Percentiles rank a stretch among this genome's conserved stretches.
phyloP scores from a whole-genome alignment of 768 basidiomycete genomes.

The Phylloporus arenicola region DNA sequence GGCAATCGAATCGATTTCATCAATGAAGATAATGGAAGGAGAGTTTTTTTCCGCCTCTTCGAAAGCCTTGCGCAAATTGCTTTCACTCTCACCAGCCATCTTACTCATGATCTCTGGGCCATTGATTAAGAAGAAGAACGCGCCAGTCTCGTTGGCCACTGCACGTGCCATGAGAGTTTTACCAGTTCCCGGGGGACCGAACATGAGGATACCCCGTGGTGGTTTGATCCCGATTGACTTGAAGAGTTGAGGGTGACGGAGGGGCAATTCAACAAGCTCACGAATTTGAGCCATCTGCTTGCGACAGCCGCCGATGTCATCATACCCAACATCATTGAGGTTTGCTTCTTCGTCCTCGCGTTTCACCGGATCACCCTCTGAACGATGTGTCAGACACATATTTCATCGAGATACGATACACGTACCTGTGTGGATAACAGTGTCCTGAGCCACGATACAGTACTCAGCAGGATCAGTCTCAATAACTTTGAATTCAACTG shows the following conservation, averaged over 20 bases:
- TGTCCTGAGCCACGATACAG: slow-evolving; percentile 99
- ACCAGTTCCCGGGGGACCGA: slow-evolving; percentile 97
- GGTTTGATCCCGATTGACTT: slow-evolving; percentile 99
- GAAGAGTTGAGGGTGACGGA: slow-evolving; percentile 98
- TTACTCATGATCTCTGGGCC: slow-evolving; percentile 99
- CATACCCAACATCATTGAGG: slow-evolving; percentile 95
- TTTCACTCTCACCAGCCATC: slow-evolving; percentile 99
- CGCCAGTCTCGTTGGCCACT: slow-evolving; percentile 98
- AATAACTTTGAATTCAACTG: slow-evolving; percentile 98
- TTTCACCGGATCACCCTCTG: slow-evolving; percentile 98
- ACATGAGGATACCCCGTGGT: slow-evolving; percentile 98
- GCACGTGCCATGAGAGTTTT: slow-evolving; percentile 99
- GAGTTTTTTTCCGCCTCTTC: slow-evolving; percentile 99
- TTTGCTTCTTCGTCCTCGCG: slow-evolving; percentile 98
- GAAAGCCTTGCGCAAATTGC: slow-evolving; percentile 95
- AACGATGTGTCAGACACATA: slow-evolving; percentile 7
- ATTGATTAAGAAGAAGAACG: slow-evolving; percentile 99
- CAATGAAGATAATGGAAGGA: slow-evolving; percentile 99
- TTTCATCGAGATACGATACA: not conserved
- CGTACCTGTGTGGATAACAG: slow-evolving; percentile 87
- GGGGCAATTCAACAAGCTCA: slow-evolving; percentile 95
- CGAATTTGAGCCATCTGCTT: slow-evolving; percentile 99
- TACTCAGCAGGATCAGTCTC: slow-evolving; percentile 98
- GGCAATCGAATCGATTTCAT: slow-evolving; percentile 98
- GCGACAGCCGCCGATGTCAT: slow-evolving; percentile 98